Evolutionary conservation across 768 basidiomycete genomes (phyloP).

Genomic region (Lepiota brunneoincarnata): DNA sequence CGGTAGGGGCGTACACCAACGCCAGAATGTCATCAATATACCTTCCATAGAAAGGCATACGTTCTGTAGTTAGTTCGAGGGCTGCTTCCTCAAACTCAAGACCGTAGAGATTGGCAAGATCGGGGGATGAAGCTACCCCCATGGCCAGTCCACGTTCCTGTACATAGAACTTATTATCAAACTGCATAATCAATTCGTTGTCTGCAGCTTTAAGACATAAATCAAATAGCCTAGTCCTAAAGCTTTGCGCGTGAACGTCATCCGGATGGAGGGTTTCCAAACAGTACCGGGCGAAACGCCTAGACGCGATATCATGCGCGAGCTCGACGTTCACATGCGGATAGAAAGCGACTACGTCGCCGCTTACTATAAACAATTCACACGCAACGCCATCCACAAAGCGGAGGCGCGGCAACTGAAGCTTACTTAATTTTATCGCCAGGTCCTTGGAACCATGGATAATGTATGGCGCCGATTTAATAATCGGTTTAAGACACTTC

Average conservation of each 20-base stretch:
- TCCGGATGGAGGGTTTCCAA: too few relatives aligned
- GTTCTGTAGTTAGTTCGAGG: background rate
- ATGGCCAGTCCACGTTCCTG: constrained; percentile 28
- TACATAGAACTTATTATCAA: constrained; percentile 17
- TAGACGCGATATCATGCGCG: background rate
- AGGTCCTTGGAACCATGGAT: constrained; percentile 17
- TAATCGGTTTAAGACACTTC: constrained; percentile 12
- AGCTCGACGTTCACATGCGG: constrained; percentile 18
- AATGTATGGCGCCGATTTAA: background rate
- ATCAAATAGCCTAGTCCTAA: constrained; percentile 13
- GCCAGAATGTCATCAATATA: constrained; percentile 32
- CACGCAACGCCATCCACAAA: constrained; percentile 13
- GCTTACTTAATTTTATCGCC: constrained; percentile 8
- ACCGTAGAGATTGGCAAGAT: constrained; percentile 29
- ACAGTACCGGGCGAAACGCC: too few relatives aligned
- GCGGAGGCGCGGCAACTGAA: constrained; percentile 3
- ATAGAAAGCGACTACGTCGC: constrained; percentile 10
- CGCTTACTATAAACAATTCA: background rate
- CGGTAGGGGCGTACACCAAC: constrained; percentile 19
- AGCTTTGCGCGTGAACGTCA: too few relatives aligned
- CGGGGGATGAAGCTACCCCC: constrained; percentile 27
- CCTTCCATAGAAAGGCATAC: constrained; percentile 24
- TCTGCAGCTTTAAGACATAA: constrained; percentile 16
- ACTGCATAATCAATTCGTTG: constrained; percentile 20
- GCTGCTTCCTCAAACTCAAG: constrained; percentile 17